Evolutionary conservation across 371 early-diverging fungal genomes (phyloP), one percentile per base, ranked within the genome.

Genomic region (Mucor sp.): DNA sequence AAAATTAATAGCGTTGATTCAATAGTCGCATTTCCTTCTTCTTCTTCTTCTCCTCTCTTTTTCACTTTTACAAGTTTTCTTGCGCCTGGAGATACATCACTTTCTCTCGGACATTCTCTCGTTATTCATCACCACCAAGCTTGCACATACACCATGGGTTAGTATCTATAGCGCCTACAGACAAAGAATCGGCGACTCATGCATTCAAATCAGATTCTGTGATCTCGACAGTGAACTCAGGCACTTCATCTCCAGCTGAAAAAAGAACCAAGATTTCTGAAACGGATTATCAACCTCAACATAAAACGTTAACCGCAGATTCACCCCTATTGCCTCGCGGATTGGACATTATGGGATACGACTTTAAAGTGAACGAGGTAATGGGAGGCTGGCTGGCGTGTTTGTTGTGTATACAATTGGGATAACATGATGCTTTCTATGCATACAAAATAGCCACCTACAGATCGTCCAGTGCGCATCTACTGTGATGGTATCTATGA

Each of bases 401-500:
- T 53, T 53, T 53, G 14, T 53, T 53, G 27, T 53, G 23, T 53
- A 25, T 27, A 21, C 27, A 53, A 14, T 27, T 12, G 14, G 53
- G 12, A 25, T 53, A 53, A 53, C 53, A 53, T 53, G 53, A 25
- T 53, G 23, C 27, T 53, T 15, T 12, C 41, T 41, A 53, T 53
- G 53, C 53, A 53, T 53, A 14, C 41, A 53, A 27, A 27, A 53
- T 66, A 83, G 70, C 92, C 94, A 43, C 93, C 93, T 11, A 76
- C 74, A 12, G 93, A 85, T 70, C 87, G 94, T 55, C 91, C 93
- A 9, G 90, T 95, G 35, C 87, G 96, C 41, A 87, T 96, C 62
- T 96, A 96, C 76, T 94, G 93, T 73, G 96, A 96, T 80, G 96
- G 96, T 66, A 95, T 98, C 69, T 97, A 93, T 75, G 97, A 98